Evolutionary conservation across 2,329 filamentous ascomycete species (phyloP).

Genomic region (Paecilomyces sp.): DNA sequence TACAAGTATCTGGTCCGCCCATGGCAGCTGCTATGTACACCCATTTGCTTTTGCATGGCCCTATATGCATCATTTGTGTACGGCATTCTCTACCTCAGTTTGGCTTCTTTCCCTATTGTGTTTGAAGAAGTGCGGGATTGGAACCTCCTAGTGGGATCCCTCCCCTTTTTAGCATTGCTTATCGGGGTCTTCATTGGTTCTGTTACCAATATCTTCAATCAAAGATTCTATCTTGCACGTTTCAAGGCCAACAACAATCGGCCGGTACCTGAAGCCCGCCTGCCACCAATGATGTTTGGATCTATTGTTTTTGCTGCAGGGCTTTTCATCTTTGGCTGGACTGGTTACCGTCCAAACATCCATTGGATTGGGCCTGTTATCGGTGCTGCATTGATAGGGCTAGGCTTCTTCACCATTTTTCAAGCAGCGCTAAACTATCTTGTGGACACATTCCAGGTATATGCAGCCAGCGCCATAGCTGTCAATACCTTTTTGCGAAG

Average conservation of each 20-base stretch:
- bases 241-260: conserved; percentile 8
- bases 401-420: conserved; percentile 71
- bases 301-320: conserved; percentile 36
- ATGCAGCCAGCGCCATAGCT: conserved; percentile 31
- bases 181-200: conserved; percentile 53
- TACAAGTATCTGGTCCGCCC: conserved; percentile 63
- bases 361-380: conserved; percentile 48
- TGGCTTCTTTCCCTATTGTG: conserved; percentile 57
- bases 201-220: conserved; percentile 48
- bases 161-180: conserved; percentile 57
- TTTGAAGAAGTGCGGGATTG: conserved; percentile 56
- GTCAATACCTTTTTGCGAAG: conserved; percentile 33
- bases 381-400: conserved; percentile 52
- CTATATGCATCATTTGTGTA: conserved; percentile 20
- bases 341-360: conserved; percentile 28
- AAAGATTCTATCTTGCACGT: conserved; percentile 16
- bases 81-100: conserved; percentile 18
- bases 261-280: conserved; percentile 25
- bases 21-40: conserved; percentile 58
- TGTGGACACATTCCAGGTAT: conserved; percentile 49
- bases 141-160: conserved; percentile 43
- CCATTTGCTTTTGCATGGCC: conserved; percentile 25
- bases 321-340: conserved; percentile 50
- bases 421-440: conserved; percentile 70
- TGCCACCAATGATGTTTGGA: conserved; percentile 43